Evolutionary conservation across 805 yeast genomes (phyloP), one percentile per base, ranked within the genome.

Genomic region (Nakazawaea sp.): DNA sequence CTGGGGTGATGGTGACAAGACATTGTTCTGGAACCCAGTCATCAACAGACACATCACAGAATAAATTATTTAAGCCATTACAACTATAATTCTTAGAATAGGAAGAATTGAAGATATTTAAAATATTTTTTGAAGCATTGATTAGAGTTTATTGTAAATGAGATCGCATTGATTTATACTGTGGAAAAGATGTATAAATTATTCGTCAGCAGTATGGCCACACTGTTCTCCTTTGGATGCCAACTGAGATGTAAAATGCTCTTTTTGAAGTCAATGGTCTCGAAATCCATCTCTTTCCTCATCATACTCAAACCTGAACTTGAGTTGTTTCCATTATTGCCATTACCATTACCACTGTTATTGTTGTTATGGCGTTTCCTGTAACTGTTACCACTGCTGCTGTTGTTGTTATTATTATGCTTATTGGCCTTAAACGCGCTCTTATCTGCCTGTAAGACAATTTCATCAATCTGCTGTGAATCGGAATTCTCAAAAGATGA

Each of bases 1-100:
- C 81, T 92, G 97, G 97, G 98, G 98, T 59, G 90, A 92, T 59
- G 97, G 98, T 61, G 96, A 89, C 73, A 80, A 85, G 76, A 87
- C 97, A 45, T 68, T 82, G 59, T 92, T 92, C 83, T 92, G 98
- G 98, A 87, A 87, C 72, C 72, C 85, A 36, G 83, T 77, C 54
- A 75, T 84, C 58, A 90, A 90, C 84, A 86, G 95, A 75, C 85
- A 85, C 71, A 65, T 82, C 55, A 69, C 35, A 17, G 36, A 62
- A 50, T n/a, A n/a, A n/a, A n/a, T n/a, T n/a, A n/a, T n/a, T n/a
- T n/a, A n/a, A n/a, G n/a, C n/a, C n/a, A n/a, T n/a, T n/a, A n/a
- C n/a, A n/a, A n/a, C n/a, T n/a, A n/a, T n/a, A n/a, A n/a, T n/a
- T n/a, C n/a, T n/a, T n/a, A n/a, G n/a, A n/a, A n/a, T n/a, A n/a